phyloP scores from a whole-genome alignment of 2,329 filamentous ascomycete genomes.

The Ophiostoma quercus region DNA sequence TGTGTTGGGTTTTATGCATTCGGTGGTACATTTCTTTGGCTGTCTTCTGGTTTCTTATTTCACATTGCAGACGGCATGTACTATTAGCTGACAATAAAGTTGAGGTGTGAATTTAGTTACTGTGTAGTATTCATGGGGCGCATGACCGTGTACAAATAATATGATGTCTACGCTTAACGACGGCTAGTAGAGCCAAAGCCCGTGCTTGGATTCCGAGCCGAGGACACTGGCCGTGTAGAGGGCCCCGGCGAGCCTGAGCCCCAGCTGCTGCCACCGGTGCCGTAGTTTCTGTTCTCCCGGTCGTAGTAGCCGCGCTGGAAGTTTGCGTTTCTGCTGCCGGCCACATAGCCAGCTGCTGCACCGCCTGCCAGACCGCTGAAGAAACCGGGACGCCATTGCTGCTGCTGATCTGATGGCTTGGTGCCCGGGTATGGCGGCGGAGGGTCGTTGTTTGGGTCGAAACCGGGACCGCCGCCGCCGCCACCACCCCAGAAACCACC shows the following conservation, averaged over 20 bases:
- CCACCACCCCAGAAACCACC: slow-evolving; percentile 40
- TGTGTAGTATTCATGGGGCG: neutral
- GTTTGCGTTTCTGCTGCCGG: slow-evolving; percentile 46
- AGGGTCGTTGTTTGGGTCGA: slow-evolving; percentile 40
- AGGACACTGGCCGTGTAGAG: slow-evolving; percentile 37
- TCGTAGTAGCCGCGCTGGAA: slow-evolving; percentile 27
- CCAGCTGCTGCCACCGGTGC: slow-evolving; percentile 20
- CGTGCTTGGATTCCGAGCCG: slow-evolving; percentile 59
- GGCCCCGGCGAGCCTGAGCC: slow-evolving; percentile 34
- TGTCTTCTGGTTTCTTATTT: neutral
- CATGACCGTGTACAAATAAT: neutral
- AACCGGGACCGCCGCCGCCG: slow-evolving; percentile 36
- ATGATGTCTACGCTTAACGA: neutral
- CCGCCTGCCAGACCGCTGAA: slow-evolving; percentile 66
- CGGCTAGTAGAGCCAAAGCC: slow-evolving; percentile 52
- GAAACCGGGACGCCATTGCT: slow-evolving; percentile 64
- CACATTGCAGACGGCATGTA: neutral
- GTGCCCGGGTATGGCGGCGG: slow-evolving; percentile 50
- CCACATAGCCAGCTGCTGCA: slow-evolving; percentile 62
- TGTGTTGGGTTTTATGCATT: neutral
- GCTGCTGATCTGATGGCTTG: slow-evolving; percentile 34
- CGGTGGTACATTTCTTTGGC: neutral
- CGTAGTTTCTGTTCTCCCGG: slow-evolving; percentile 28
- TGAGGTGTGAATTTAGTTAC: neutral
- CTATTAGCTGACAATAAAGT: neutral